Evolutionary conservation across 2,329 filamentous ascomycete species (phyloP).

Genomic region (Orbilia ellipsospora): DNA sequence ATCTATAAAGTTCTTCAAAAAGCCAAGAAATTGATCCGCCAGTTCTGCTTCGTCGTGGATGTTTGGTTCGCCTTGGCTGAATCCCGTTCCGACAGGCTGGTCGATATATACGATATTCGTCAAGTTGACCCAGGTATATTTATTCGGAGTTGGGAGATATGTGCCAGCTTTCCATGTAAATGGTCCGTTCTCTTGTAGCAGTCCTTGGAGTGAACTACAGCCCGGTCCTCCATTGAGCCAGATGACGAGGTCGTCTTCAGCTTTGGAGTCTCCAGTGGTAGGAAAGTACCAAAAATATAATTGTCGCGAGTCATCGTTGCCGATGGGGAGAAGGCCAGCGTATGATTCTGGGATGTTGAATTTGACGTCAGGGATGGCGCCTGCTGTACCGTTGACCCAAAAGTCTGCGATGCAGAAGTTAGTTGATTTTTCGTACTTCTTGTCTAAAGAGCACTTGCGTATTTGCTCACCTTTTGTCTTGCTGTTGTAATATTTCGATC

Average conservation of each 20-base stretch:
- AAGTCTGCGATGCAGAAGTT: slow-evolving; percentile 65
- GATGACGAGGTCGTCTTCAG: slow-evolving; percentile 71
- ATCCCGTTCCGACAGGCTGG: slow-evolving; percentile 73
- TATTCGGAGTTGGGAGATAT: slow-evolving; percentile 72
- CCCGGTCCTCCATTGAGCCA: slow-evolving; percentile 72
- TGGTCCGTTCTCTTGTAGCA: slow-evolving; percentile 81
- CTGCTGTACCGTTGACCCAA: slow-evolving; percentile 70
- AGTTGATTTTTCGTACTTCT: background rate
- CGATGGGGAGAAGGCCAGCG: slow-evolving; percentile 72
- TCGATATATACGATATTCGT: slow-evolving; percentile 83
- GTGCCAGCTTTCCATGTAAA: slow-evolving; percentile 78
- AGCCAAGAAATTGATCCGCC: slow-evolving; percentile 77
- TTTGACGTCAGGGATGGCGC: slow-evolving; percentile 72
- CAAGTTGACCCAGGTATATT: slow-evolving; percentile 78
- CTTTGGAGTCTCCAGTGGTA: slow-evolving; percentile 65
- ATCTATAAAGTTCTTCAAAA: slow-evolving; percentile 81
- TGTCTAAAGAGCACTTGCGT: too few relatives aligned
- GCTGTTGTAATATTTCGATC: slow-evolving; percentile 57
- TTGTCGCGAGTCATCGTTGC: slow-evolving; percentile 66
- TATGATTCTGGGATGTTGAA: slow-evolving; percentile 77
- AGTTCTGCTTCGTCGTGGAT: slow-evolving; percentile 75
- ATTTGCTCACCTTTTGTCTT: slow-evolving; percentile 57
- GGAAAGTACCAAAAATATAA: slow-evolving; percentile 77
- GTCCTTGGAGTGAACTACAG: slow-evolving; percentile 72
- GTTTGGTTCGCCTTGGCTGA: slow-evolving; percentile 73